Conservation (phyloP, 1,284 basidiomycete species). For the Uromyces viciae-fabae region DNA sequence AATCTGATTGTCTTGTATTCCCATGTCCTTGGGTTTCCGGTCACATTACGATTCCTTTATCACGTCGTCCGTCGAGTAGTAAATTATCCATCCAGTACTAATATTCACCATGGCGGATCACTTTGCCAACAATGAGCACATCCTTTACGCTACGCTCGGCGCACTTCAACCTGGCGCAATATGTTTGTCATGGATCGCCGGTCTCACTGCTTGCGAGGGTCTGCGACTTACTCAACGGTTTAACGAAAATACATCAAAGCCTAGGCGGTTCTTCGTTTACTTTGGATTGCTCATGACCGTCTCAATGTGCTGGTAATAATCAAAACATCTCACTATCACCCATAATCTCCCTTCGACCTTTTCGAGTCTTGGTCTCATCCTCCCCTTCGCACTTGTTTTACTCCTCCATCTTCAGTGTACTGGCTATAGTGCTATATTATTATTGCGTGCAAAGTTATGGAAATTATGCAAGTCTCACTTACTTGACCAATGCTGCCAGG, state of each 20-base stretch:
- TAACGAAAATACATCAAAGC: neutral
- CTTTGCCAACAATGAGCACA: neutral
- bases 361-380: neutral
- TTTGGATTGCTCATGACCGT: neutral
- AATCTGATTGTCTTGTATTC: no score
- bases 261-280: slow-evolving; percentile 7
- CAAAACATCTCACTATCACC: no score
- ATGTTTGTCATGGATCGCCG: slow-evolving; percentile 15
- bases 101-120: no score
- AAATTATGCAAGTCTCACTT: neutral
- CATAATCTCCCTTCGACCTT: neutral
- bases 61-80: no score
- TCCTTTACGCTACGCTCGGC: neutral
- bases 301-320: no score
- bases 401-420: neutral
- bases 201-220: neutral
- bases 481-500: neutral
- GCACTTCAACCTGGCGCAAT: slow-evolving; percentile 19
- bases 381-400: neutral
- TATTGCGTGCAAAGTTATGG: slow-evolving; percentile 1
- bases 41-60: no score
- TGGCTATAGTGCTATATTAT: neutral
- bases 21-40: no score
- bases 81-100: no score
- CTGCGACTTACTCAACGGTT: slow-evolving; percentile 34